A percentile compares a stretch with the other conserved stretches of the same genome.
Conservation (phyloP, 1,284 basidiomycete genomes). For the Apiotrichum veenhuisii region DNA sequence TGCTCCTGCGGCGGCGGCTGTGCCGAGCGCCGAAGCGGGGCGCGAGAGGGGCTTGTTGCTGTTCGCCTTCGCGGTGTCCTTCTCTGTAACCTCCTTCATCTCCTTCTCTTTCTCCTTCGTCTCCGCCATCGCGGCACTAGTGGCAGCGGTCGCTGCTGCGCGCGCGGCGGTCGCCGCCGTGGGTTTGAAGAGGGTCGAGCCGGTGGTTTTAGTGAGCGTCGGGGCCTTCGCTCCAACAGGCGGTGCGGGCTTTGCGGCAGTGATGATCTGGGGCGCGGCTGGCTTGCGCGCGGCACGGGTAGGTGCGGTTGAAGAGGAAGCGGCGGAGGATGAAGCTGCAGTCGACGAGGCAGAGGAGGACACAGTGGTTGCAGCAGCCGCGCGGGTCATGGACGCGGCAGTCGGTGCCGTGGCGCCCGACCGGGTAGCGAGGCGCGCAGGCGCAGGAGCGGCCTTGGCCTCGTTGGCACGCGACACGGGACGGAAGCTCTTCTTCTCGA, state of each 20-base stretch:
- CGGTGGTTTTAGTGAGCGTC: not conserved
- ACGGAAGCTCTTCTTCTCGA: slow-evolving; percentile 18
- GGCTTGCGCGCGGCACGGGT: not conserved
- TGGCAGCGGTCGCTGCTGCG: slow-evolving; percentile 5
- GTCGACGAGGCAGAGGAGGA: no score
- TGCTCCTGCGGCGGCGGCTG: not conserved
- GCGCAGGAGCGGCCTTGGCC: slow-evolving; percentile 15
- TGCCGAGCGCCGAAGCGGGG: not conserved
- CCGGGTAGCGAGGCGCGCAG: slow-evolving; percentile 10
- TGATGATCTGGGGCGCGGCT: slow-evolving; percentile 2
- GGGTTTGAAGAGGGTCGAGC: slow-evolving; percentile 15
- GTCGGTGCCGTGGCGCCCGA: not conserved
- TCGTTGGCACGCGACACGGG: slow-evolving; percentile 2
- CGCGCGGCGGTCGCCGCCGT: slow-evolving; percentile 20
- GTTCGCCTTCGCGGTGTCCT: no score
- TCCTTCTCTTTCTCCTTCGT: slow-evolving; percentile 9
- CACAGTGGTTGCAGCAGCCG: not conserved
- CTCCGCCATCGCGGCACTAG: not conserved
- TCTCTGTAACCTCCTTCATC: not conserved
- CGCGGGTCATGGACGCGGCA: not conserved
- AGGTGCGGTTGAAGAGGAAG: not conserved
- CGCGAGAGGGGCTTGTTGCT: not conserved
- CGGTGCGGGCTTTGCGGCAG: slow-evolving; percentile 5
- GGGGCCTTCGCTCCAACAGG: slow-evolving; percentile 4
- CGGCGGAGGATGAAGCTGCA: not conserved